Conservation (phyloP, 768 basidiomycete species). For the Coprinellus micaceus region DNA sequence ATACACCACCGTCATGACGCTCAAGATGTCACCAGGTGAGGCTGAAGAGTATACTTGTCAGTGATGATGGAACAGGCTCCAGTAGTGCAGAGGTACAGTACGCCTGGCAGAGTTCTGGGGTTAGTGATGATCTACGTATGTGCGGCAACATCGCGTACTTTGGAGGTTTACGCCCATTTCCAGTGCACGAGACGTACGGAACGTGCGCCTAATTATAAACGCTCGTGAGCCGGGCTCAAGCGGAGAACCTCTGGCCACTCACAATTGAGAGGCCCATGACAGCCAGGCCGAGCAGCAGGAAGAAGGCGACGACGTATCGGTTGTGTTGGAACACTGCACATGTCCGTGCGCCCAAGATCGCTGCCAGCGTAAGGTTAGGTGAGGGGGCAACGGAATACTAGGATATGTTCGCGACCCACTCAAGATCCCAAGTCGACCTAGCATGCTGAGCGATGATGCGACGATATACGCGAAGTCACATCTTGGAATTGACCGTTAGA, state of each 20-base stretch:
- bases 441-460: neutral
- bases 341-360: slow-evolving; percentile 6
- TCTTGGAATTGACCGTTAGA: neutral
- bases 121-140: neutral
- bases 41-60: neutral
- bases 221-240: neutral
- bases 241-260: neutral
- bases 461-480: slow-evolving; percentile 8
- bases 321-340: slow-evolving; percentile 2
- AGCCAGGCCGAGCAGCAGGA: neutral
- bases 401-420: neutral
- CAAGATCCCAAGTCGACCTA: slow-evolving; percentile 8
- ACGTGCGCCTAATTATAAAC: slow-evolving; percentile 5
- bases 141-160: neutral
- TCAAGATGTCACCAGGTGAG: slow-evolving; percentile 2
- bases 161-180: neutral
- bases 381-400: neutral
- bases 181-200: slow-evolving; percentile 9
- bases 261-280: slow-evolving; percentile 1
- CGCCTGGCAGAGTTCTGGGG: too few relatives aligned
- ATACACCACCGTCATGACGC: slow-evolving; percentile 7
- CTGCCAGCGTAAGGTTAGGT: neutral
- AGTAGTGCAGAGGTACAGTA: too few relatives aligned
- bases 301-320: neutral
- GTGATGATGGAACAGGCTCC: too few relatives aligned